A percentile compares a stretch with the other conserved stretches of the same genome.
Evolutionary conservation across 2,329 filamentous ascomycete genomes (phyloP).

Genomic region (Cladosporium velox): DNA sequence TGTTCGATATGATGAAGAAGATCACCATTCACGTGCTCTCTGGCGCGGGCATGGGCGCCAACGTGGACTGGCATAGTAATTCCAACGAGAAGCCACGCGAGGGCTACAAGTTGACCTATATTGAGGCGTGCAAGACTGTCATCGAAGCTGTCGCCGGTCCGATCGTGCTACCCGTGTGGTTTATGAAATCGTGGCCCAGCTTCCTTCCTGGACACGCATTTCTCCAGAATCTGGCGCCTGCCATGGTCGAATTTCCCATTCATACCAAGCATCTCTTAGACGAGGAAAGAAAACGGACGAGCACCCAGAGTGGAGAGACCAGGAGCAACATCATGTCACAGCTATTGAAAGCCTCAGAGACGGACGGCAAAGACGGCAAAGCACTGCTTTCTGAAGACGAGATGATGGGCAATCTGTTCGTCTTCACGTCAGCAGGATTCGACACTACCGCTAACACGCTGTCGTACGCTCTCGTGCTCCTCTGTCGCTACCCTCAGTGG

Average conservation of each 20-base stretch:
- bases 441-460: slow-evolving; percentile 55
- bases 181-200: slow-evolving; percentile 29
- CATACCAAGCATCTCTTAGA: slow-evolving; percentile 31
- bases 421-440: slow-evolving; percentile 50
- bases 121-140: slow-evolving; percentile 31
- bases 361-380: slow-evolving; percentile 24
- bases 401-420: slow-evolving; percentile 49
- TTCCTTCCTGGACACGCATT: slow-evolving; percentile 28
- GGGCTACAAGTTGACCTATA: slow-evolving; percentile 37
- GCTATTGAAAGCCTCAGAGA: slow-evolving; percentile 30
- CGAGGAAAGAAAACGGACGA: slow-evolving; percentile 27
- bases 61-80: slow-evolving; percentile 31
- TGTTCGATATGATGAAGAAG: slow-evolving; percentile 39
- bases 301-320: slow-evolving; percentile 22
- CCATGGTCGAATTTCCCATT: slow-evolving; percentile 31
- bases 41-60: slow-evolving; percentile 36
- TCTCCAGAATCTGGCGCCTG: slow-evolving; percentile 26
- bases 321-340: slow-evolving; percentile 35
- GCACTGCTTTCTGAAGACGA: slow-evolving; percentile 42
- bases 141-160: slow-evolving; percentile 30
- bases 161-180: slow-evolving; percentile 32
- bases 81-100: slow-evolving; percentile 29
- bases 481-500: slow-evolving; percentile 50
- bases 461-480: slow-evolving; percentile 50
- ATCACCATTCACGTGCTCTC: slow-evolving; percentile 38